Base-by-base conservation (phyloP, 371 early-diverging fungal genomes). In the Blakeslea trispora region DNA sequence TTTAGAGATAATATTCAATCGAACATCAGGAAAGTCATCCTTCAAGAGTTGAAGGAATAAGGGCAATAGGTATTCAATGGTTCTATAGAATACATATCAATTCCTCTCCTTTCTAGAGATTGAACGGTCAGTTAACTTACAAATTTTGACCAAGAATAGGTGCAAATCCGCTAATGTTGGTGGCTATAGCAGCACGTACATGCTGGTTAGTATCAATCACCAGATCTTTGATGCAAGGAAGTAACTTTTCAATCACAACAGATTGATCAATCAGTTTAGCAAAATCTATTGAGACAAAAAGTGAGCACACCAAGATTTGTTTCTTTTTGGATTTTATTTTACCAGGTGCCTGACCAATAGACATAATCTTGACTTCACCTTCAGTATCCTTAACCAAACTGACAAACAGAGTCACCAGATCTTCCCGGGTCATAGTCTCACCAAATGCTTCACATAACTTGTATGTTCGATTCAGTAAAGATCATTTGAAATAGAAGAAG, bases 1-100 rank as follows among this genome's bases (percentile, higher is more conserved):
- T 75, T 95, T 94, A 5, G 96, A 95, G 61, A 99, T 99, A 58
- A 99, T 92, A 79, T 97, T 97, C 34, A 99, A 86, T 54, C 99
- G 85, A 50, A 99, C 99, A 45, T 97, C 98, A 7, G 96, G 89
- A 64, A 91, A 92, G 64, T 96, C 95, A 68, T 99, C 99, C 79
- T 97, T 99, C 50, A 99, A 82, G 43, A 96, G 83, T 50, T 91
- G 93, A 65, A 99, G 80, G 75, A 99, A 96, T 62, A 97, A 70
- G 10, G 97, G 97, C 50, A 97, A 76, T 48, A 99, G 84, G 57
- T 94, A 91, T 74, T 97, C 95, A 47, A 95, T 93, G 18, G 98
- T 97, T 51, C 88, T 86, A 63, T 42, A 1, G 10, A 49, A 13
- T 1, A 24, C 2, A 37, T 6, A 22, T 31, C 21, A 40, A 34